Conservation (phyloP, 306 rosid genomes). For the Gastrolobium bilobum region DNA sequence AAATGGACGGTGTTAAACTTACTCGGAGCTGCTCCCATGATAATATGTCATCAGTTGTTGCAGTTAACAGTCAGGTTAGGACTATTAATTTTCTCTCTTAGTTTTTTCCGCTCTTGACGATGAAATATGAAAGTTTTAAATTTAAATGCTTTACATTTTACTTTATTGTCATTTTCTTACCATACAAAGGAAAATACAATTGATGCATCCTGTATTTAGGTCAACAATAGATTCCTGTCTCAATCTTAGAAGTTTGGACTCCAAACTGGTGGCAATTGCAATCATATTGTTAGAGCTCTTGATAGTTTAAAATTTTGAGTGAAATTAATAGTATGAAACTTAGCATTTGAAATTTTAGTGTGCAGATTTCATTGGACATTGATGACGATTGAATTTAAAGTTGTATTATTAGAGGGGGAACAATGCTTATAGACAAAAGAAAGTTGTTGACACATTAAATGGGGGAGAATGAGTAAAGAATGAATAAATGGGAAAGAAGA, state of each 20-base stretch:
- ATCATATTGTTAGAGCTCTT: conserved; percentile 20
- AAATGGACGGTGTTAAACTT: conserved; percentile 49
- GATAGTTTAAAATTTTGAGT: background rate
- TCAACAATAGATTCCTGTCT: background rate
- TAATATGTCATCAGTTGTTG: conserved; percentile 47
- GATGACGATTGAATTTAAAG: background rate
- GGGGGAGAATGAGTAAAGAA: background rate
- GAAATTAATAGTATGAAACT: background rate
- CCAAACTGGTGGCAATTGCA: background rate
- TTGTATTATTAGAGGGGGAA: background rate
- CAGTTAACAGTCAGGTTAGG: conserved; percentile 68
- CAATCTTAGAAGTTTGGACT: background rate
- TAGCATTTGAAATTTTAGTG: background rate
- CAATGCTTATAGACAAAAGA: conserved; percentile 4
- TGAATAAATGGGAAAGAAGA: background rate
- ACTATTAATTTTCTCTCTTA: conserved; percentile 24
- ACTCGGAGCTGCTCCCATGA: conserved; percentile 55
- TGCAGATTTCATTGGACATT: conserved; percentile 13
- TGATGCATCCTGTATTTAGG: conserved; percentile 2
- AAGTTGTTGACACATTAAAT: background rate
- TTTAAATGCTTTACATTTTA: conserved; percentile 26
- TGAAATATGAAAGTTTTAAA: conserved; percentile 25
- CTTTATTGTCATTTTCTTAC: background rate
- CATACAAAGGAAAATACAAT: conserved; percentile 6
- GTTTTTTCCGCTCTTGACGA: background rate